phyloP scores from a whole-genome alignment of 1,139 yeast species.

The Saccharomyces uvarum region DNA sequence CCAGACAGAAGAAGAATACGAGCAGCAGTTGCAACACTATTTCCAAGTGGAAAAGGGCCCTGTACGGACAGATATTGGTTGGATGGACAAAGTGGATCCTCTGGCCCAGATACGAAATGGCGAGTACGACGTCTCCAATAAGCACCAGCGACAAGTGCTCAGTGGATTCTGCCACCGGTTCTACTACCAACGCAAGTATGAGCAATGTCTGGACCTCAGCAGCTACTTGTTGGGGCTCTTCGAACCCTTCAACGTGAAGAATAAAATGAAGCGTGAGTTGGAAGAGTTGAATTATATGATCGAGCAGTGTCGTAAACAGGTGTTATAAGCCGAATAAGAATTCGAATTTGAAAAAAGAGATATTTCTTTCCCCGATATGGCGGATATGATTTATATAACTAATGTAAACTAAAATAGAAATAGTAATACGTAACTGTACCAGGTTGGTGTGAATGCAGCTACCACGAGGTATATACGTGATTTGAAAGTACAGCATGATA shows the following conservation, averaged over 20 bases:
- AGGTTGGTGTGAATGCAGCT: background rate
- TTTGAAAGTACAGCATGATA: background rate
- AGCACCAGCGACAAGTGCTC: constrained; percentile 29
- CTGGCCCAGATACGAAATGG: constrained; percentile 3
- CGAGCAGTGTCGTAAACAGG: constrained; percentile 10
- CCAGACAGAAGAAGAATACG: constrained; percentile 50
- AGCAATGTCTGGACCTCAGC: constrained; percentile 39
- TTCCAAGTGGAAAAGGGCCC: constrained; percentile 41
- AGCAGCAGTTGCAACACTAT: constrained; percentile 40
- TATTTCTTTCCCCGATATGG: background rate
- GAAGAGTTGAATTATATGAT: constrained; percentile 41
- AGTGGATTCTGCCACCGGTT: constrained; percentile 35
- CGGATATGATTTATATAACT: background rate
- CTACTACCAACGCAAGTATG: constrained; percentile 43
- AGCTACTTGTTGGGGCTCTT: constrained; percentile 30
- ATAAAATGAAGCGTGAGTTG: constrained; percentile 40
- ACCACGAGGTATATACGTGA: background rate
- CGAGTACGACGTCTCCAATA: constrained; percentile 15
- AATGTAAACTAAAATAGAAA: background rate
- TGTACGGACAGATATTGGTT: constrained; percentile 38
- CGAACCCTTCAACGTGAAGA: constrained; percentile 26
- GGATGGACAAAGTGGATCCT: constrained; percentile 35
- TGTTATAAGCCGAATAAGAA: constrained; percentile 29
- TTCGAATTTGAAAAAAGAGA: background rate
- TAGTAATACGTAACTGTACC: background rate